phyloP scores from a whole-genome alignment of 31 red algal species.

The Asparagopsis taxiformis region DNA sequence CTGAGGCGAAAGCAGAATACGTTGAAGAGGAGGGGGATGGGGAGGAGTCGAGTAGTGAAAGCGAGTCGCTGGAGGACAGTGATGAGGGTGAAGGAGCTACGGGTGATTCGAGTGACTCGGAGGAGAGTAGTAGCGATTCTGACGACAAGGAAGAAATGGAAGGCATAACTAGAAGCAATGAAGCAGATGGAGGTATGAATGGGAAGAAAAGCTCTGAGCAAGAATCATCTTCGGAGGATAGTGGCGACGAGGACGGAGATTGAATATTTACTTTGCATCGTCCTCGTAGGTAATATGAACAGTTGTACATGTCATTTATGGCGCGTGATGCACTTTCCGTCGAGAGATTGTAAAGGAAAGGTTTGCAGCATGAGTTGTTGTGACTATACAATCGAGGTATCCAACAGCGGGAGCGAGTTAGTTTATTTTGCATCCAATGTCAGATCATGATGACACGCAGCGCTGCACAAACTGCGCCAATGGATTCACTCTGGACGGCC shows the following conservation, averaged over 20 bases:
- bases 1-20: constrained; percentile 17
- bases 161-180: neutral
- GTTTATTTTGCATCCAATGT: no score
- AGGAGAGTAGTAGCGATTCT: constrained; percentile 10
- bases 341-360: no score
- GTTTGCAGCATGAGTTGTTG: no score
- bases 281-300: neutral
- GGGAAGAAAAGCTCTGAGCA: neutral
- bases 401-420: no score
- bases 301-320: constrained; percentile 9
- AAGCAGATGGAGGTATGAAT: constrained; percentile 27
- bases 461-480: neutral
- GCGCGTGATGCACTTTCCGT: no score
- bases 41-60: neutral
- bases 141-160: constrained; percentile 1
- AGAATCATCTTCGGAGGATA: neutral
- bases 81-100: neutral
- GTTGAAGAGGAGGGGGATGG: constrained; percentile 1
- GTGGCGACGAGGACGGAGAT: neutral
- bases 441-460: no score
- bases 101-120: neutral
- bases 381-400: no score
- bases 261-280: no score
- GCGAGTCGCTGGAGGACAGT: neutral
- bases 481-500: neutral